Evolutionary conservation across 176 grass and related monocot species (phyloP).

Genomic region (Eleusine indica): DNA sequence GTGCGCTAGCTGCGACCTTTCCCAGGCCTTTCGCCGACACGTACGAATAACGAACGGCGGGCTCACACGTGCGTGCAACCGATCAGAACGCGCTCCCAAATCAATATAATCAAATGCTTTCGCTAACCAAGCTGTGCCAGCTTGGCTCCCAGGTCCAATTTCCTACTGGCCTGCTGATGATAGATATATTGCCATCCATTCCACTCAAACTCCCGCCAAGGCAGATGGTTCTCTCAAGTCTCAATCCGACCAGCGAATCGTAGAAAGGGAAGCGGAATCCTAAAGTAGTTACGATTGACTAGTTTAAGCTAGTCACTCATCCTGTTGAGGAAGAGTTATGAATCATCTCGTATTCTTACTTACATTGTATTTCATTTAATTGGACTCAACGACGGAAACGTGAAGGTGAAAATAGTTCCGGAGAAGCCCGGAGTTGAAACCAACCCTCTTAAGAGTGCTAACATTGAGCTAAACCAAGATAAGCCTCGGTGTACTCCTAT

Average conservation of each 20-base stretch:
- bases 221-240: background rate
- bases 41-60: background rate
- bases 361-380: too few relatives aligned
- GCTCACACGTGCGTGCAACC: slow-evolving; percentile 37
- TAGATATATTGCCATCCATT: background rate
- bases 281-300: background rate
- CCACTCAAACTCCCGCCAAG: background rate
- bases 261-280: background rate
- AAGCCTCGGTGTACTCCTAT: too few relatives aligned
- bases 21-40: background rate
- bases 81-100: background rate
- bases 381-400: too few relatives aligned
- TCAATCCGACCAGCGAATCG: background rate
- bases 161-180: slow-evolving; percentile 13
- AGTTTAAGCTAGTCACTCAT: background rate
- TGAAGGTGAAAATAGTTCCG: too few relatives aligned
- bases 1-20: background rate
- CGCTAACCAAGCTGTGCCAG: slow-evolving; percentile 7
- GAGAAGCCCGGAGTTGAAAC: too few relatives aligned
- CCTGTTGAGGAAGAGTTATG: background rate
- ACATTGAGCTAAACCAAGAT: too few relatives aligned
- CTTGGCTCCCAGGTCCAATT: background rate
- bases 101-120: background rate
- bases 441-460: too few relatives aligned
- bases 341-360: too few relatives aligned